These are phyloP conservation scores for Flaveria bidentis DNA, from an alignment of 129 eudicot genomes.

Conservation along the genomic window DNA sequence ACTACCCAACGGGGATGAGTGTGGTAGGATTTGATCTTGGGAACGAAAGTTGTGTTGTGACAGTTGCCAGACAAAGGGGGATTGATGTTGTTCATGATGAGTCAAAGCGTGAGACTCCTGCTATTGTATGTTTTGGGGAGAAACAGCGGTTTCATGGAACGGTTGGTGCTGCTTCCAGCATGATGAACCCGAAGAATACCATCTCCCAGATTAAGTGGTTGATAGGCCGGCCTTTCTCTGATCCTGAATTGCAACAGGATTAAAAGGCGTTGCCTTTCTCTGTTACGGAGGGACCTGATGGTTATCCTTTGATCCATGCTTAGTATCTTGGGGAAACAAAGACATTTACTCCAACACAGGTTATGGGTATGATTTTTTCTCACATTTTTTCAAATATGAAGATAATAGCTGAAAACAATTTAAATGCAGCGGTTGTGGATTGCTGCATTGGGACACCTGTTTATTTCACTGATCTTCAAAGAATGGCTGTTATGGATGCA, in stretches of 20 bases:
- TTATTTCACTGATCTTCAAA: constrained; percentile 87
- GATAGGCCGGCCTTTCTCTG: constrained; percentile 72
- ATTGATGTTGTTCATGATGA: constrained; percentile 88
- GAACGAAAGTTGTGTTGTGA: constrained; percentile 89
- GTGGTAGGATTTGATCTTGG: constrained; percentile 96
- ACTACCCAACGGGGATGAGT: constrained; percentile 54
- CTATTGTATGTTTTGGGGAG: constrained; percentile 87
- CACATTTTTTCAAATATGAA: constrained; percentile 79
- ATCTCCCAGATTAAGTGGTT: constrained; percentile 80
- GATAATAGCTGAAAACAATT: constrained; percentile 78
- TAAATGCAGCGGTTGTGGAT: constrained; percentile 86
- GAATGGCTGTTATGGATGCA: constrained; percentile 87
- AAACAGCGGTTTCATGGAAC: constrained; percentile 91
- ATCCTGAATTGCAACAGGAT: constrained; percentile 91
- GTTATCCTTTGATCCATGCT: constrained; percentile 78
- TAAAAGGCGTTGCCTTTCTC: constrained; percentile 67
- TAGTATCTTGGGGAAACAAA: constrained; percentile 76
- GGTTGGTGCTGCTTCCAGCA: constrained; percentile 77
- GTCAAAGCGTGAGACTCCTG: constrained; percentile 89
- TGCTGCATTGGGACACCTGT: constrained; percentile 93
- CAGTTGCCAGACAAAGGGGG: constrained; percentile 94
- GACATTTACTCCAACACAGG: constrained; percentile 81
- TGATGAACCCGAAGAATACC: constrained; percentile 69
- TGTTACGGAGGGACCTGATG: constrained; percentile 89
- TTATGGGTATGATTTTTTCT: constrained; percentile 73